Base-by-base conservation (phyloP, 495 filamentous ascomycete species). In the Hamigera avellanea region DNA sequence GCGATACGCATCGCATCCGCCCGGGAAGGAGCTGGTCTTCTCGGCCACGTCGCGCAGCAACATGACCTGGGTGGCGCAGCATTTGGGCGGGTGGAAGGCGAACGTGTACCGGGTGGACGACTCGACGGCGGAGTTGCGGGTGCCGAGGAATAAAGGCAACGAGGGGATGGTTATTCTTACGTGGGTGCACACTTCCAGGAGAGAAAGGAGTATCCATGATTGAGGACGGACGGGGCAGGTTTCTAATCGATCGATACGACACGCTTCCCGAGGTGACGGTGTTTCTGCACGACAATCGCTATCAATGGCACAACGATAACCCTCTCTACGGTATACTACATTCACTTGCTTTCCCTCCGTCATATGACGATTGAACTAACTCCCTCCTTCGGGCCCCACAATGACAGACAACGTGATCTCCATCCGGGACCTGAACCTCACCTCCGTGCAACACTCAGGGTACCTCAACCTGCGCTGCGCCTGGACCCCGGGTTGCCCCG, bases 91-190 rank as follows among this genome's bases (percentile, higher is more conserved):
- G 17, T 67, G 66, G 65, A 33, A 50, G 14, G 41, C 36, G 18
- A 66, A 61, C 38, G 56, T 73, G 33, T 78, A 76, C 49, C 53
- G 66, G 6, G 66, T 64, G 8, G 66, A 78, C 44, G 56, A 65
- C 33, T 45, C 53, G 6, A 14, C 34, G 1, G 55, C 59, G 2
- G 23, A 33, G 2, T 50, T 69, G 14, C 67, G 58, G 0, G 62
- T 74, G 4, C 66, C 70, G 3, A 38, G 38, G 3, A 78, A 78
- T 49, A 76, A 76, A 46, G 75, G 77, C 3, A 66, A 67, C 41
- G 78, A 82, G 52, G 74, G 69, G 8, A 77, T 79, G 72, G 66
- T 72, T 4, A 78, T 75, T 48, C 49, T 80, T 0, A 76, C 69
- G 39, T 76, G 46, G 42, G 52, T 56, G 6, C 14, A 35, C 6